A percentile compares a stretch with the other conserved stretches of the same genome.
phyloP scores from a whole-genome alignment of 306 rosid species.

The Acacia melanoxylon region DNA sequence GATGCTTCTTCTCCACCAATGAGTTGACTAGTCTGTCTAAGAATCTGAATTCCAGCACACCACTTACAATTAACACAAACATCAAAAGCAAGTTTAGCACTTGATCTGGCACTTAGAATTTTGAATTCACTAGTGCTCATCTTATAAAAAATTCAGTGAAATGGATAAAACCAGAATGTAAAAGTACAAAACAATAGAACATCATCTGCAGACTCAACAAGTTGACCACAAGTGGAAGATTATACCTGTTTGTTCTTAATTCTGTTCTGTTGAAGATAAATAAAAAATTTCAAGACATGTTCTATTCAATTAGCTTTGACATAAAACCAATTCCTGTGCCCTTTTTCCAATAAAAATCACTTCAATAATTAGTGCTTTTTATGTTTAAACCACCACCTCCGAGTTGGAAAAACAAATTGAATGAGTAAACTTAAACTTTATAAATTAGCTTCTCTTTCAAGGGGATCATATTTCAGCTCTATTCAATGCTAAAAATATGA shows the following conservation, averaged over 20 bases:
- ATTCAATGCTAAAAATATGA: not conserved
- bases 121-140: not conserved
- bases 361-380: not conserved
- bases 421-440: not conserved
- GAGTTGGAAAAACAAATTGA: not conserved
- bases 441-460: not conserved
- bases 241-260: not conserved
- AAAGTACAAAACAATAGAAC: constrained; percentile 8
- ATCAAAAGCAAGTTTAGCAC: constrained; percentile 5
- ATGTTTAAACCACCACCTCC: not conserved
- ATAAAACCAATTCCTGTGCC: not conserved
- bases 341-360: not conserved
- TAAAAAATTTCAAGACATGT: not conserved
- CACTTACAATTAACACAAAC: constrained; percentile 12
- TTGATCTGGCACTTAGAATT: not conserved
- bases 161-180: not conserved
- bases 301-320: not conserved
- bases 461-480: not conserved
- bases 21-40: constrained; percentile 77
- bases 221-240: not conserved
- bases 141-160: not conserved
- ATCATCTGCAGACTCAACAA: not conserved
- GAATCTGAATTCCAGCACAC: constrained; percentile 65
- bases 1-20: constrained; percentile 89
- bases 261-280: not conserved